Base-by-base conservation (phyloP, 495 filamentous ascomycete genomes). In the Hyaloscypha finlandica region DNA sequence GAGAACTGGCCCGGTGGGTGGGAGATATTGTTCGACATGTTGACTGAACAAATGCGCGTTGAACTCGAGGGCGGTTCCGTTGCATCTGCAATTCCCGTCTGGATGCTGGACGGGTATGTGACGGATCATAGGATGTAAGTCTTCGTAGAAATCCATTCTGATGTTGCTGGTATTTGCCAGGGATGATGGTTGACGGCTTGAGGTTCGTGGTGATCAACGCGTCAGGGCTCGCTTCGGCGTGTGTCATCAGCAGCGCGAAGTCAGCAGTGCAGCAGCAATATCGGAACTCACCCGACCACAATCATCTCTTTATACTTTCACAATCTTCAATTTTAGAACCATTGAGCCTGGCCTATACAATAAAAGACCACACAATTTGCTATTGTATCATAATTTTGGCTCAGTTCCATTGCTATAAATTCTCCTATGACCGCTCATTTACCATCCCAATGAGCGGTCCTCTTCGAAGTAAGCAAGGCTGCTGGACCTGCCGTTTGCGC, bases 401-500 rank as follows among this genome's bases (percentile, higher is more conserved):
- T 37, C 35, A 25, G 35, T 16, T 19, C 16, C 16, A 48, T 12
- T 48, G 4, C 42, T 19, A 11, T 0, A 19, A 48, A 48, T 19
- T 12, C 16, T 19, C 42, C 16, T 12, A 37, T 48, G 42, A 48
- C 35, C 51, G 8, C 51, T 25, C 51, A 56, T 56, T 56, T 31
- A 4, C 8, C 29, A 5, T n/a, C 35, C 11, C n/a, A 48, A 70
- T 70, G 68, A 70, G 56, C 55, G 35, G 33, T n/a, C 37, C 60
- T 52, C 63, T 70, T 58, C 63, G 63, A 31, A 66, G 63, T 31
- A 70, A 70, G 37, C 63, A 66, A 31, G 78, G 78, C 22, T 79
- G 78, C 63, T 80, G 78, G 78, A 77, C 77, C 29, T 80, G 78
- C 58, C 78, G 78, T n/a, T 65, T 80, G 14, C 70, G 78, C 22